Conservation (phyloP, 2,329 filamentous ascomycete genomes). For the Dothistroma pini region DNA sequence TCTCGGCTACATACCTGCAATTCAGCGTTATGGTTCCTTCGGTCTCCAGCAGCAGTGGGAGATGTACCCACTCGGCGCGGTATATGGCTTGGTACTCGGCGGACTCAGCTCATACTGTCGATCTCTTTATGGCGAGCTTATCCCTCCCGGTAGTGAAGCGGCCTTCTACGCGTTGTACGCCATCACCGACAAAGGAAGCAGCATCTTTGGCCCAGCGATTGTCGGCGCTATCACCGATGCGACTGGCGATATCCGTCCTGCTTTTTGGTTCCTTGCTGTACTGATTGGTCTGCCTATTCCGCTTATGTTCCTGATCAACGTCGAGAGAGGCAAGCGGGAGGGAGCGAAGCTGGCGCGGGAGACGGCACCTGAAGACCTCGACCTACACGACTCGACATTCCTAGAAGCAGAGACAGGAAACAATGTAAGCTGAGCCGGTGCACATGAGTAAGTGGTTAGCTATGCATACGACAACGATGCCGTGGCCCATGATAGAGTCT, state of each 20-base stretch:
- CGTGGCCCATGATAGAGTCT: too few relatives aligned
- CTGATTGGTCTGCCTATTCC: constrained; percentile 83
- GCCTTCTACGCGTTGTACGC: constrained; percentile 96
- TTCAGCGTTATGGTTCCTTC: constrained; percentile 68
- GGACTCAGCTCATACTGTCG: constrained; percentile 89
- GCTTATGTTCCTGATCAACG: constrained; percentile 78
- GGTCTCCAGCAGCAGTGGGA: constrained; percentile 95
- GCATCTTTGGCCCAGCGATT: constrained; percentile 88
- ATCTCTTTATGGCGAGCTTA: constrained; percentile 86
- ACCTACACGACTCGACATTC: neutral
- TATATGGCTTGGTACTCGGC: constrained; percentile 93
- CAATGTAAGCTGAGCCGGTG: neutral
- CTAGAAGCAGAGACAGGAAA: neutral
- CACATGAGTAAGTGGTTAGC: neutral
- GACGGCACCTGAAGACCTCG: constrained; percentile 9
- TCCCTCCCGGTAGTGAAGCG: constrained; percentile 89
- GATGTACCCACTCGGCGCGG: constrained; percentile 86
- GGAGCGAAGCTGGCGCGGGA: constrained; percentile 41
- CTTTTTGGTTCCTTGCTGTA: constrained; percentile 86
- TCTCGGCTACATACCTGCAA: constrained; percentile 77
- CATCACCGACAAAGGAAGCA: constrained; percentile 95
- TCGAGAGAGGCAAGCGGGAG: constrained; percentile 56
- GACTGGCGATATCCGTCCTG: constrained; percentile 52
- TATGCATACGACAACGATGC: neutral
- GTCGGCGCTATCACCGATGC: constrained; percentile 88